Base-by-base conservation (phyloP, 208 protist genomes). In the Sergeia podlipaevii region DNA sequence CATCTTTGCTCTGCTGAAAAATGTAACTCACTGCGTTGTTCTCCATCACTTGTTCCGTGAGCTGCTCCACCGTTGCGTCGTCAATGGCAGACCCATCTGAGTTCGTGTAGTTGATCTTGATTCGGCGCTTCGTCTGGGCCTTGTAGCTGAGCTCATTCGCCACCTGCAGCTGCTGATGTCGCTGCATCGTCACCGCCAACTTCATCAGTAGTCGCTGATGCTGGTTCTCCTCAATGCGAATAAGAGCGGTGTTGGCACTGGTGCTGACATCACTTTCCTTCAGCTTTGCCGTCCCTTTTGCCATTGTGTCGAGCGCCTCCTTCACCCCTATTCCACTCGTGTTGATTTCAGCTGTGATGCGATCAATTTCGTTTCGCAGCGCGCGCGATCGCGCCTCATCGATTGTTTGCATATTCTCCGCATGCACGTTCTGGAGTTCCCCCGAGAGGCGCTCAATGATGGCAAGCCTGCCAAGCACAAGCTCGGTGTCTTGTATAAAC, bases 91-190 rank as follows among this genome's bases (percentile, higher is more conserved):
- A 75, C 27, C 85, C 82, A 58, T 92, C 80, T 1, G 77, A 60
- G 56, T 93, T 90, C 18, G 77, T 91, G 74, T 81, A 94, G 50
- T 89, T 90, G 48, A 89, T 93, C 49, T 91, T 96, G 67, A 96
- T 94, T 57, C 89, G 86, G n/a, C 90, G 82, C 60, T 89, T 71
- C 38, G 85, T 90, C 65, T 90, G 82, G 17, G 70, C 52, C 62
- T 75, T 76, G 65, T 93, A 93, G 24, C 63, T 67, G 49, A 83
- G 33, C 55, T 89, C 77, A 47, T 82, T 85, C 15, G 43, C 36
- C 4, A 57, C 45, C 47, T 93, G 81, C 20, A 80, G 79, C 11
- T 65, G 68, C 50, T 90, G 80, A 39, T 89, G 89, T 32, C 48
- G 67, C 15, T 58, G 61, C 77, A 96, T 91, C 28, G 57, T 42